Base-by-base conservation (phyloP, 2,329 filamentous ascomycete species). In the Fusarium lateritium region DNA sequence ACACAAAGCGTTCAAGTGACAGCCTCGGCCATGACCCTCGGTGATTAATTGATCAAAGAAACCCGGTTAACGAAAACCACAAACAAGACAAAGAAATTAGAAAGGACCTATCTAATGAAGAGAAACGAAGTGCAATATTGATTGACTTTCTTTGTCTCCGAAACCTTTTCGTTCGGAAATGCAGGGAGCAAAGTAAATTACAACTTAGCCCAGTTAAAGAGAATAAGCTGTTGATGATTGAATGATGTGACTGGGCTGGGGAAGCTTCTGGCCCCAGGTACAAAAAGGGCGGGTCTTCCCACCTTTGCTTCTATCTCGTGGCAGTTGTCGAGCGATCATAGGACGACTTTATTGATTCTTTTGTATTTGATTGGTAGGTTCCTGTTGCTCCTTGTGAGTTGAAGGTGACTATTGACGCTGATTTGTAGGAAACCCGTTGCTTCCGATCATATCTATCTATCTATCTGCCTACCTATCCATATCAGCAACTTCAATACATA, bases 211-310 rank as follows among this genome's bases (percentile, higher is more conserved):
- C 28, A 10, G 5, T 31, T 10, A 11, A 31, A 31, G 28, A 31
- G 28, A 31, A 10, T 40, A 26, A 43, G 31, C 38, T 52, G 36
- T 67, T 26, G 54, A 68, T 70, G 53, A 54, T 44, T 70, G 58
- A 63, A 70, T 70, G 67, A 70, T 70, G 63, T 70, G 67, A 70
- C 60, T 43, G 55, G 51, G 36, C 44, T 33, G 31, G 34, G 21
- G 50, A 22, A 38, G 39, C 47, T 38, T 19, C 52, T 31, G 28
- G 36, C 45, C 57, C 52, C 57, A 73, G 74, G 72, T 76, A 76
- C 75, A 76, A 76, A 76, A 76, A 73, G 75, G 75, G 73, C 71
- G 73, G 73, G 74, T 70, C 67, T 62, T 74, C 75, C 75, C 75
- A 70, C 73, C 63, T 69, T 62, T 65, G 61, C 49, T 53, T 59